A percentile compares a stretch with the other conserved stretches of the same genome.
phyloP scores from a whole-genome alignment of 805 yeast species.

The Millerozyma acaciae region DNA sequence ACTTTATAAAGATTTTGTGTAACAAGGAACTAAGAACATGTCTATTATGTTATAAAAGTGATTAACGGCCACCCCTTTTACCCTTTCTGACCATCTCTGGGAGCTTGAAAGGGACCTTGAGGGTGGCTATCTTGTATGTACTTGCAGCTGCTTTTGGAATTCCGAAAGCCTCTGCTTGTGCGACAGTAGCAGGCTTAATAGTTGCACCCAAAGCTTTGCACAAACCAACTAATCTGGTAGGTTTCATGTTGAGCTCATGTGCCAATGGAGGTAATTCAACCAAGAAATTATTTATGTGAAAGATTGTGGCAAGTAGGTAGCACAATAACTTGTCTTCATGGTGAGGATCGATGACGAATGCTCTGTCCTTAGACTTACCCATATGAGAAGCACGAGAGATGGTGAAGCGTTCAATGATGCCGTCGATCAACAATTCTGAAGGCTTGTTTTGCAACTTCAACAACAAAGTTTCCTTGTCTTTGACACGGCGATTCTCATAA shows the following conservation, averaged over 20 bases:
- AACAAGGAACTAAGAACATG: too few relatives aligned
- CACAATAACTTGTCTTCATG: conserved; percentile 84
- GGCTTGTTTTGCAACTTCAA: conserved; percentile 60
- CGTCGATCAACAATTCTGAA: conserved; percentile 70
- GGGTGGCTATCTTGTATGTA: conserved; percentile 72
- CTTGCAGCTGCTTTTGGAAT: conserved; percentile 57
- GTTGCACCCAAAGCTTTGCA: conserved; percentile 80
- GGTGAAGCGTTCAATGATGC: conserved; percentile 69
- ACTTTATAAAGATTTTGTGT: conserved; percentile 1
- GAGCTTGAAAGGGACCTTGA: conserved; percentile 83
- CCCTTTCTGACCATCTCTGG: conserved; percentile 79
- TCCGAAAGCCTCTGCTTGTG: conserved; percentile 73
- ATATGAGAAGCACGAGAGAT: conserved; percentile 57
- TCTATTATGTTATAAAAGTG: not conserved
- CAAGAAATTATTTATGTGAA: conserved; percentile 72
- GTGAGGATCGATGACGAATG: conserved; percentile 82
- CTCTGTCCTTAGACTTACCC: conserved; percentile 72
- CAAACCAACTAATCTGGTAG: conserved; percentile 62
- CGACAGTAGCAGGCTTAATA: conserved; percentile 64
- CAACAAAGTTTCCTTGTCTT: conserved; percentile 54
- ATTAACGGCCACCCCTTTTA: conserved; percentile 22
- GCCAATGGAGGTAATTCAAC: conserved; percentile 80
- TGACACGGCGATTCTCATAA: conserved; percentile 65
- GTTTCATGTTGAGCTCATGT: conserved; percentile 76
- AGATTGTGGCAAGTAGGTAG: conserved; percentile 63